These are phyloP conservation scores for Calonectria crousiana DNA, from an alignment of 2,329 filamentous ascomycete genomes.

Conservation along the genomic window DNA sequence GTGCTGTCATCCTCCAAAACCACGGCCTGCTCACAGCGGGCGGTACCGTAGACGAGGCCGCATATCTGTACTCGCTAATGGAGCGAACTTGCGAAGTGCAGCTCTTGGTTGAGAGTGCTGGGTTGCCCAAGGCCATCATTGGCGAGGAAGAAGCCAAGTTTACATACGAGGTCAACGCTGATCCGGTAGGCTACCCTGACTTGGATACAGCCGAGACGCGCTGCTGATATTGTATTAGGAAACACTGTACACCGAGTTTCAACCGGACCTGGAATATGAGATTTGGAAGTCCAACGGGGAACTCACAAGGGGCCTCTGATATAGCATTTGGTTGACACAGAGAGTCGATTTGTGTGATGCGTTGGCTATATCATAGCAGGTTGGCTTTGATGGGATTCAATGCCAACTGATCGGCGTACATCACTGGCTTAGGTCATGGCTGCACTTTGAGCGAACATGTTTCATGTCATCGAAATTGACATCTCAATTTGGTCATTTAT, in stretches of 20 bases:
- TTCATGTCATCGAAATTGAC: too few relatives aligned
- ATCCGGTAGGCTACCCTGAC: conserved; percentile 37
- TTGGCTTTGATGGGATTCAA: background rate
- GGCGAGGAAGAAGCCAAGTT: conserved; percentile 55
- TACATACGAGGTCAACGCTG: conserved; percentile 50
- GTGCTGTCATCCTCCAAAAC: conserved; percentile 70
- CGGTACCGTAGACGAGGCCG: conserved; percentile 74
- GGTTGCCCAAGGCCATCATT: conserved; percentile 45
- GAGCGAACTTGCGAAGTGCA: conserved; percentile 51
- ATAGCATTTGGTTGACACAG: background rate
- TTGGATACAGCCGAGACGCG: rapidly evolving
- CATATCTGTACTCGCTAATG: conserved; percentile 65
- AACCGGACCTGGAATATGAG: conserved; percentile 51
- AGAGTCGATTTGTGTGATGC: background rate
- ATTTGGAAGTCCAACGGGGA: conserved; percentile 47
- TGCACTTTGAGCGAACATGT: too few relatives aligned
- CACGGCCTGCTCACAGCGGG: conserved; percentile 75
- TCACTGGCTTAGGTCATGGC: too few relatives aligned
- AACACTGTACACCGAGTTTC: conserved; percentile 50
- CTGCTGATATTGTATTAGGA: conserved; percentile 35
- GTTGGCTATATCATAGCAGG: background rate
- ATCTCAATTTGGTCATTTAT: too few relatives aligned
- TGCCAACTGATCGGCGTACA: too few relatives aligned
- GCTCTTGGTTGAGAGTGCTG: conserved; percentile 46
- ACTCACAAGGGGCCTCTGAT: conserved; percentile 27